phyloP scores from a whole-genome alignment of 2,329 filamentous ascomycete genomes.

The Aschersonia sp. region DNA sequence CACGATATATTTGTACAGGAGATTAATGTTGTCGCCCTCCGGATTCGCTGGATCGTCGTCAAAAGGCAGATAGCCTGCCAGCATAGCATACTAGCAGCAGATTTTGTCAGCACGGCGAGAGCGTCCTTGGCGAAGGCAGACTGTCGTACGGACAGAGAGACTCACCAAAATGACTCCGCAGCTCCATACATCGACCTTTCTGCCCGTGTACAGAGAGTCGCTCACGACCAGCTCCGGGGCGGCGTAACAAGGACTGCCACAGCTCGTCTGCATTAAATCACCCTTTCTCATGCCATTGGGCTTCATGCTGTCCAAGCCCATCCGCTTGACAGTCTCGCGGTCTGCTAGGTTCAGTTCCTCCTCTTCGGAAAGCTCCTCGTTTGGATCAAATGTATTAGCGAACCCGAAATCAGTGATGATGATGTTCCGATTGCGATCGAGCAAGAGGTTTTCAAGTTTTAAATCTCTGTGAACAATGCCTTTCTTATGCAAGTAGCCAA shows the following conservation, averaged over 20 bases:
- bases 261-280: constrained; percentile 98
- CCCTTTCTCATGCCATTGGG: constrained; percentile 66
- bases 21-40: constrained; percentile 97
- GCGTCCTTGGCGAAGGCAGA: no score
- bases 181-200: constrained; percentile 98
- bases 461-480: constrained; percentile 95
- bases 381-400: constrained; percentile 88
- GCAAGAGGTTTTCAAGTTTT: constrained; percentile 87
- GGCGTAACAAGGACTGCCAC: constrained; percentile 94
- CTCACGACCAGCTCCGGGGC: constrained; percentile 95
- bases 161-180: constrained; percentile 91
- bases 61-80: constrained; percentile 93
- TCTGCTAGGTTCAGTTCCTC: constrained; percentile 79
- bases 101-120: constrained; percentile 1
- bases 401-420: constrained; percentile 99
- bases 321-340: constrained; percentile 73
- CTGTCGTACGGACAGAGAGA: no score
- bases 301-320: constrained; percentile 71
- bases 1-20: constrained; percentile 98
- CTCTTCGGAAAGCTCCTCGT: constrained; percentile 77
- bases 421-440: constrained; percentile 95
- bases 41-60: constrained; percentile 97
- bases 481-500: constrained; percentile 96
- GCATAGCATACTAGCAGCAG: constrained; percentile 81
- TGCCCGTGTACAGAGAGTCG: constrained; percentile 90